Percentiles rank a stretch among this genome's conserved stretches.
Conservation (phyloP, 2,329 filamentous ascomycete species). For the Curvularia sp. region DNA sequence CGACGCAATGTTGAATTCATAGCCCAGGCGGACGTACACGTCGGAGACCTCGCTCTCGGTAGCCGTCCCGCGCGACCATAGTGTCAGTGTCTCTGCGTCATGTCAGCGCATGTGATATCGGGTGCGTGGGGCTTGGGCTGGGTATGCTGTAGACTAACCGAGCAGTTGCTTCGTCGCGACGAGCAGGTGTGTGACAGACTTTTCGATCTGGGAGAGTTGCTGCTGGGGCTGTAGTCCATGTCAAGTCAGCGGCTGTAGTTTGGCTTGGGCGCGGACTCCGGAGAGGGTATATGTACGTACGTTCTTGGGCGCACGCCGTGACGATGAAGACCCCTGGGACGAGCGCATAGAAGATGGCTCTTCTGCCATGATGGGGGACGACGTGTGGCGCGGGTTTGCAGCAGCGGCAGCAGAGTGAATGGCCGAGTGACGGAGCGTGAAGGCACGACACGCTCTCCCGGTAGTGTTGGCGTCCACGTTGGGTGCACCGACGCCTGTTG, state of each 20-base stretch:
- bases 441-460: conserved; percentile 22
- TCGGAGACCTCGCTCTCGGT: conserved; percentile 96
- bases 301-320: conserved; percentile 45
- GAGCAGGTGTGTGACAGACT: conserved; percentile 89
- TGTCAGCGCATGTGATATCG: conserved; percentile 23
- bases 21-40: conserved; percentile 95
- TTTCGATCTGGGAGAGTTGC: conserved; percentile 95
- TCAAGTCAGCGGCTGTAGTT: conserved; percentile 25
- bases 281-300: conserved; percentile 34
- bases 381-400: conserved; percentile 24
- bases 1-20: conserved; percentile 99
- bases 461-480: conserved; percentile 24
- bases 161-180: conserved; percentile 98
- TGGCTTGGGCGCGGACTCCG: conserved; percentile 16
- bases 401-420: conserved; percentile 26
- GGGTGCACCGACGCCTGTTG: conserved; percentile 27
- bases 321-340: conserved; percentile 57
- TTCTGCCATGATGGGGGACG: conserved; percentile 33
- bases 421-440: conserved; percentile 22
- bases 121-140: conserved; percentile 3
- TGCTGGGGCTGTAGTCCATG: conserved; percentile 65
- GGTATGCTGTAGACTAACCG: conserved; percentile 28
- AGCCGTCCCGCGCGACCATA: conserved; percentile 93
- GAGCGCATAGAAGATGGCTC: conserved; percentile 39
- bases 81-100: conserved; percentile 80